Evolutionary conservation across 2,329 filamentous ascomycete genomes (phyloP), one percentile per base, ranked within the genome.

Genomic region (Hypoxylon sp.): DNA sequence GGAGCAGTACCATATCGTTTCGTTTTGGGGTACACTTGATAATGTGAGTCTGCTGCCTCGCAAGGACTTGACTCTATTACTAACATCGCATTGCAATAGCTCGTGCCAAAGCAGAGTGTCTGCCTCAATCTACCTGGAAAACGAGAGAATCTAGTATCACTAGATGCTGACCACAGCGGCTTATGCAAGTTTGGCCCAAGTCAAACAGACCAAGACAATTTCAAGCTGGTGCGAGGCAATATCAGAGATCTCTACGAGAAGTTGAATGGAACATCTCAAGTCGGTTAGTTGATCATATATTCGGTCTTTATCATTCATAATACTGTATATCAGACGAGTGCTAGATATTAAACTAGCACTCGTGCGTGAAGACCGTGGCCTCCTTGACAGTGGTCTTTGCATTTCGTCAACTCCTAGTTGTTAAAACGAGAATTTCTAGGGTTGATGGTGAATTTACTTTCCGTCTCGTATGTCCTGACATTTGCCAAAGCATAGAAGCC

Each of bases 1-100:
- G n/a, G 24, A 44, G 3, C 10, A 57, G 1, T 70, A 56, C 24
- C 22, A 63, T 17, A 63, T 70, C 13, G 37, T 70, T 5, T 70
- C 68, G 3, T 76, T 76, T 46, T 76, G 72, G 74, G 75, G 47
- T 13, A 26, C 47, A 6, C 13, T 17, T 3, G 47, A 50, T 24
- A n/a, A 50, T 5, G 47, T 50, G 29, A 17, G 24, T 29, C 17
- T 24, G 2, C 19, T 29, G 24, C 13, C 13, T 6, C 19, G 24
- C 22, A n/a, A 22, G 42, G 14, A 9, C 22, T 8, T 13, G 42
- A 8, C 4, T 46, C n/a, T n/a, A 2, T 24, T 5, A 24, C 29
- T 3, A 50, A 19, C 17, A 19, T 46, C 3, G 17, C 13, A 10
- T 24, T 29, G 13, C 24, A 50, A 22, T 22, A 22, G 47, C 6